Evolutionary conservation across 2,329 filamentous ascomycete species (phyloP), one percentile per base, ranked within the genome.

Genomic region (Paracoccidioides lutzii): DNA sequence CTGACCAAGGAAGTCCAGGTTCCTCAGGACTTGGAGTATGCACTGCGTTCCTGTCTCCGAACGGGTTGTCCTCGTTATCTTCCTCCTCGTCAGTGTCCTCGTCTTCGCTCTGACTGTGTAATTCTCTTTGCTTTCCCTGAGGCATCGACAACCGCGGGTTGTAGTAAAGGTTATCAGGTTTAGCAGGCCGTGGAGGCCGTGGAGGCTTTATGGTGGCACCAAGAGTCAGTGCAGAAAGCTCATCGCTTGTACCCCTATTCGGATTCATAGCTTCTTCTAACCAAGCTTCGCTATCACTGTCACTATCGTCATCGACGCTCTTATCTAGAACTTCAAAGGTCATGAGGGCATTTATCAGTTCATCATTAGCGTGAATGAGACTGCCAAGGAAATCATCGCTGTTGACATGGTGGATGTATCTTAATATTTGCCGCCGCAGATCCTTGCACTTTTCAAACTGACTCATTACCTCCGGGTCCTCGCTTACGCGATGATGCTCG

Each of bases 401-500:
- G 67, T 95, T 88, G 10, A 97, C 86, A 52, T 90, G 80, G 66
- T 97, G 89, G 60, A 97, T 95, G 68, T 96, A 97, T 55, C 90
- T 85, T 42, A 97, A 69, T 35, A 97, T 87, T 67, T 88, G 88
- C 57, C 89, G 80, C 51, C 93, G 81, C 10, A 97, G 80, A 50
- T 82, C 78, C 70, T 96, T 97, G 77, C 91, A 97, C 1, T 75
- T 78, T 63, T 96, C 89, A 61, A 97, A 96, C 2, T 84, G 81
- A 61, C 83, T 77, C 57, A 88, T 79, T 0, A 89, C 88, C 57
- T 82, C 78, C 6, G 78, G 69, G 61, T 97, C 94, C 41, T 95
- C 86, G 5, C 90, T 95, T 37, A 97, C 90, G 3, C 87, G 85
- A 69, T 95, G 84, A 51, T 76, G 80, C 68, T 97, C 93, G 58